Evolutionary conservation across 2,329 filamentous ascomycete genomes (phyloP), one percentile per base, ranked within the genome.

Genomic region (Trichoderma koningiopsis): DNA sequence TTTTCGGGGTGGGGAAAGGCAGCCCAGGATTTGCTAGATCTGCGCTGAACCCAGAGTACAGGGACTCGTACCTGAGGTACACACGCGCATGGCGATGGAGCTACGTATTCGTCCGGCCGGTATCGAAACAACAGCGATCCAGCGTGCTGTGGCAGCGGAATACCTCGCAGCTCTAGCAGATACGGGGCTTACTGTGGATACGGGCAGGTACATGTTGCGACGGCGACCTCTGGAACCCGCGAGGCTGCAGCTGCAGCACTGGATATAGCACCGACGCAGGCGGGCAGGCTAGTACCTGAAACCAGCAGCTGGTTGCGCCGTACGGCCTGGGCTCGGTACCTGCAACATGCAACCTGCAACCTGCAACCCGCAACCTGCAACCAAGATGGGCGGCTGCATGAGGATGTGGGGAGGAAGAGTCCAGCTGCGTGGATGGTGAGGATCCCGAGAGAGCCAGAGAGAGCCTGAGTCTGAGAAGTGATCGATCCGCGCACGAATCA

Each of bases 31-130:
- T 8, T n/a, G 37, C 22, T 53, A 56, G 61, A 64, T 64, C 61
- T 64, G 61, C 61, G 43, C 47, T 22, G 16, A 43, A 43, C 40
- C 16, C 22, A 31, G 16, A 24, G 60, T 37, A 35, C 43, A 53
- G 60, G 47, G 60, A 63, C 47, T 27, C 22, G 60, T 63, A 22
- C 60, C 47, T 63, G 60, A 63, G 60, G 60, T 53, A 53, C 19
- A 8, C 6, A 31, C 33, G 4, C 10, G 33, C 33, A 35, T 19
- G 40, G 16, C 40, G 16, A 43, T 43, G 40, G 40, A 43, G 19
- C 19, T 3, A 8, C 40, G 29, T 27, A 14, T 5, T 7, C 33
- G n/a, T 10, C 29, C 27, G 16, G 0, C 13, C 7, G 16, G 59
- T 62, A 62, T 24, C 29, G 43, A 52, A 29, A 13, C 40, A 43